Percentiles rank a stretch among this genome's conserved stretches.
Conservation (phyloP, 1,139 yeast genomes). For the Protomyces macrosporus region DNA sequence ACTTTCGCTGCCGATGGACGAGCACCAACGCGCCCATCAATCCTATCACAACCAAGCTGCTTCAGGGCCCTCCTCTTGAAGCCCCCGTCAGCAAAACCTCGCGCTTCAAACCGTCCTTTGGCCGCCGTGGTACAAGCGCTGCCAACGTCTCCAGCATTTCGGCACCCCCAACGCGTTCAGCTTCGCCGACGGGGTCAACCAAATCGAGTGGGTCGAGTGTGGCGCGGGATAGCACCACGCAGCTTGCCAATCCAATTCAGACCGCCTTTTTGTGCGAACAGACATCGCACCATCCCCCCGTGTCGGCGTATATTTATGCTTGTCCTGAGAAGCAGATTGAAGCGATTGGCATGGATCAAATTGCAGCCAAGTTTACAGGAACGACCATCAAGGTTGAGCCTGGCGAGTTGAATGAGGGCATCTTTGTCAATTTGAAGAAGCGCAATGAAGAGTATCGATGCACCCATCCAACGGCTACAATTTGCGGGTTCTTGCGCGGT, state of each 20-base stretch:
- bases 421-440: constrained; percentile 49
- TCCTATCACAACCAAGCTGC: constrained; percentile 2
- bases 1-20: constrained; percentile 70
- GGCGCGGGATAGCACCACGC: background rate
- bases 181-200: constrained; percentile 20
- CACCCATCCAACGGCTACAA: constrained; percentile 73
- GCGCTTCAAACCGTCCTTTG: constrained; percentile 15
- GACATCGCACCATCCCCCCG: constrained; percentile 83
- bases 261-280: constrained; percentile 58
- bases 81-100: background rate
- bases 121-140: constrained; percentile 1
- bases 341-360: constrained; percentile 69
- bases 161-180: constrained; percentile 3
- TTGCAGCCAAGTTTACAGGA: constrained; percentile 64
- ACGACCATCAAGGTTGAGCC: constrained; percentile 51
- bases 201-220: constrained; percentile 44
- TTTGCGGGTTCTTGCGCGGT: constrained; percentile 66
- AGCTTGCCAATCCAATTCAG: constrained; percentile 1
- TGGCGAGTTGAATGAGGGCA: constrained; percentile 72
- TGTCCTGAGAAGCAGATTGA: constrained; percentile 58
- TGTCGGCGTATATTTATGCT: constrained; percentile 64
- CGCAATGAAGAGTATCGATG: constrained; percentile 55
- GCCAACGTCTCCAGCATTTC: background rate
- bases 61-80: background rate
- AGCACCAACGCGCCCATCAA: constrained; percentile 8